A percentile compares a stretch with the other conserved stretches of the same genome.
These are phyloP conservation scores for Nitzschia sp. DNA, from an alignment of 108 stramenopile genomes.

Conservation along the genomic window DNA sequence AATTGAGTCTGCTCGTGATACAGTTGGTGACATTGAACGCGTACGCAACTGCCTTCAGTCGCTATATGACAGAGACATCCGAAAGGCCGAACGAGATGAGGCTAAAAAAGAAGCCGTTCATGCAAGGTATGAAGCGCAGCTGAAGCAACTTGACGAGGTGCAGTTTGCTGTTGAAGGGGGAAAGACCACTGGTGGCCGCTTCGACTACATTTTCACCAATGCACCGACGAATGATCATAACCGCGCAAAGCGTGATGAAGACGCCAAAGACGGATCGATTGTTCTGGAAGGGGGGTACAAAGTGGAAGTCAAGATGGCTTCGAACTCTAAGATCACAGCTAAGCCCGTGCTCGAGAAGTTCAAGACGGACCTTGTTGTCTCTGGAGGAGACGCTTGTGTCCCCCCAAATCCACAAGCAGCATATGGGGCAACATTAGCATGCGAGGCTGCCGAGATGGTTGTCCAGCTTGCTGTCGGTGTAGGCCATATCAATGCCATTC, in stretches of 20 bases:
- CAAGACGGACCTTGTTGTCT: constrained; percentile 16
- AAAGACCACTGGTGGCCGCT: constrained; percentile 11
- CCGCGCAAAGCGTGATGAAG: constrained; percentile 19
- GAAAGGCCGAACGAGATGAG: constrained; percentile 1
- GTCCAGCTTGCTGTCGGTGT: constrained; percentile 20
- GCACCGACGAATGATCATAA: constrained; percentile 34
- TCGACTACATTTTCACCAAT: constrained; percentile 42
- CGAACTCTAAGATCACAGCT: constrained; percentile 10
- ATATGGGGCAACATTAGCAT: constrained; percentile 39
- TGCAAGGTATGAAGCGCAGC: constrained; percentile 5
- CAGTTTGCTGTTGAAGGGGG: constrained; percentile 3
- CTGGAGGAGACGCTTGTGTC: constrained; percentile 37
- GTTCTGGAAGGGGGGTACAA: constrained; percentile 34
- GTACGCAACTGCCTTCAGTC: constrained; percentile 14
- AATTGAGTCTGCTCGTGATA: constrained; percentile 24
- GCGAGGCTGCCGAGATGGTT: constrained; percentile 20
- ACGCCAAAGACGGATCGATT: constrained; percentile 12
- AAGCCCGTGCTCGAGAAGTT: constrained; percentile 12
- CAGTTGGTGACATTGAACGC: constrained; percentile 18
- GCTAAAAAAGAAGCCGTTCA: constrained; percentile 9
- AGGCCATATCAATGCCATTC: constrained; percentile 31
- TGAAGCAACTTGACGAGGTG: constrained; percentile 3
- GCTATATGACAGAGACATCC: not conserved
- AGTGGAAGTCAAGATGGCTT: constrained; percentile 33
- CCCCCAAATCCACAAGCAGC: constrained; percentile 38